These are phyloP conservation scores for Alnus glutinosa DNA, from an alignment of 306 rosid species.

Conservation along the genomic window DNA sequence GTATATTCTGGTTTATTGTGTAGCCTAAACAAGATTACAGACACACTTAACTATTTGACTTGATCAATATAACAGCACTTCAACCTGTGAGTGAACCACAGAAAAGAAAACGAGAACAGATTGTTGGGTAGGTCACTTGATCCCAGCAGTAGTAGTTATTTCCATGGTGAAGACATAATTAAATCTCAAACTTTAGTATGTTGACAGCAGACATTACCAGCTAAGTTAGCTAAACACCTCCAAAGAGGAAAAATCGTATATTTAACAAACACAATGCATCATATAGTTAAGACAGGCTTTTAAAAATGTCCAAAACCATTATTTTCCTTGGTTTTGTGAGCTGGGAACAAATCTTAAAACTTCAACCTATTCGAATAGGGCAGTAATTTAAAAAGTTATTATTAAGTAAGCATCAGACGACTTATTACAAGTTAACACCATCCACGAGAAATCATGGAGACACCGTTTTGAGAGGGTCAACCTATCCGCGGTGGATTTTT, in stretches of 20 bases:
- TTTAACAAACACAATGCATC: background rate
- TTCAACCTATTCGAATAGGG: too few relatives aligned
- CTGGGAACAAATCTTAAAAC: background rate
- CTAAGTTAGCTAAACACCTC: background rate
- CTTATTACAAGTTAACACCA: too few relatives aligned
- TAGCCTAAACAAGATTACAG: background rate
- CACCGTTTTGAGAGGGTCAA: background rate
- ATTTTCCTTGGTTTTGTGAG: background rate
- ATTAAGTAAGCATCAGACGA: too few relatives aligned
- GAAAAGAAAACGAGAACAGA: background rate
- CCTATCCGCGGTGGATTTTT: background rate
- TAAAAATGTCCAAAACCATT: background rate
- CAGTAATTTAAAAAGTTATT: too few relatives aligned
- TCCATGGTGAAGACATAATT: background rate
- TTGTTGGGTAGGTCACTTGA: background rate
- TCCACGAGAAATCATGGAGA: too few relatives aligned
- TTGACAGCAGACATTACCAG: background rate
- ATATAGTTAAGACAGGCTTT: background rate
- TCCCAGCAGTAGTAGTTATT: background rate
- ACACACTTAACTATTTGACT: background rate
- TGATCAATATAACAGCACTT: background rate
- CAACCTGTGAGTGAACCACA: background rate
- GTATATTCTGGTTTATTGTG: background rate
- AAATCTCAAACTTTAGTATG: too few relatives aligned
- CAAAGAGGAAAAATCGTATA: background rate